These are phyloP conservation scores for Podospora sp. DNA, from an alignment of 495 filamentous ascomycete species.

Conservation along the genomic window DNA sequence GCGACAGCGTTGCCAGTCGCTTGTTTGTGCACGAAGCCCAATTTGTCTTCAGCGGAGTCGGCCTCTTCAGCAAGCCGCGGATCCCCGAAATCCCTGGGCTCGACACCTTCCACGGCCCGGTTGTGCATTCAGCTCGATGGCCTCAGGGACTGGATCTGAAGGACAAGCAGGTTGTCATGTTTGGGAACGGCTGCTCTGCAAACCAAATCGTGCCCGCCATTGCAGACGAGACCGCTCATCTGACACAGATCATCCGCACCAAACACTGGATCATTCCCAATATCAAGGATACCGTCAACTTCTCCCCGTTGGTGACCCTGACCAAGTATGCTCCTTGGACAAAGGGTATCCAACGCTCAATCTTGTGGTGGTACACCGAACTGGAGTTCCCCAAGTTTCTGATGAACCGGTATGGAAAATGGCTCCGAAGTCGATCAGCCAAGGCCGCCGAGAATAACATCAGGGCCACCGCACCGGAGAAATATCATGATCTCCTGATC, in stretches of 20 bases:
- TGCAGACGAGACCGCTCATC: constrained; percentile 21
- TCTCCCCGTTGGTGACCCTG: constrained; percentile 27
- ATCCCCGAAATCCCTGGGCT: constrained; percentile 50
- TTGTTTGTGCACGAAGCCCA: constrained; percentile 23
- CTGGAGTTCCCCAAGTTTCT: neutral
- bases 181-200: constrained; percentile 60
- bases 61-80: constrained; percentile 48
- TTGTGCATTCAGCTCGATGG: constrained; percentile 62
- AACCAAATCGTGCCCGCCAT: constrained; percentile 39
- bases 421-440: constrained; percentile 22
- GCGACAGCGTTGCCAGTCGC: neutral
- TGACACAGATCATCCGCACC: constrained; percentile 36
- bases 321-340: constrained; percentile 29
- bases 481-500: constrained; percentile 37
- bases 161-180: constrained; percentile 57
- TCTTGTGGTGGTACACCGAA: constrained; percentile 19
- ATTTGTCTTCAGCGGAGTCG: constrained; percentile 50
- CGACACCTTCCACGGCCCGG: constrained; percentile 54
- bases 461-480: constrained; percentile 30
- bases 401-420: neutral
- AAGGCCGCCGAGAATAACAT: constrained; percentile 31
- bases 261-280: constrained; percentile 35
- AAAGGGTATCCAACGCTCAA: constrained; percentile 23
- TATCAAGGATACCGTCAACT: constrained; percentile 24
- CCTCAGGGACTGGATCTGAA: constrained; percentile 45